These are phyloP conservation scores for Phaeotremella skinneri DNA, from an alignment of 768 basidiomycete species.

Conservation along the genomic window DNA sequence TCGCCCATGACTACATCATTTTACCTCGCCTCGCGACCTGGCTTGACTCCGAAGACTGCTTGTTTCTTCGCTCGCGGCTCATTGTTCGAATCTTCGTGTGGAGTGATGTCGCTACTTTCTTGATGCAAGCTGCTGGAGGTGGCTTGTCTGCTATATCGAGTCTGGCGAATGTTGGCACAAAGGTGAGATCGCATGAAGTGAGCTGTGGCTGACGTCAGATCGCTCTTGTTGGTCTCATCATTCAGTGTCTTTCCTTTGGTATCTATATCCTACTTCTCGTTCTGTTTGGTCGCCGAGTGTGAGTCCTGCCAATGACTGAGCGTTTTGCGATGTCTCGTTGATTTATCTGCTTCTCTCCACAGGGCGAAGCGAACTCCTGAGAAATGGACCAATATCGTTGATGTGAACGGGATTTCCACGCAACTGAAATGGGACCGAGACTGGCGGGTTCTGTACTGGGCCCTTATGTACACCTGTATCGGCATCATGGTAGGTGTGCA, in stretches of 20 bases:
- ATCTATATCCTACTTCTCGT: conserved; percentile 57
- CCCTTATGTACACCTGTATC: conserved; percentile 60
- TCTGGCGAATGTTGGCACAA: conserved; percentile 9
- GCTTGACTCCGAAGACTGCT: conserved; percentile 56
- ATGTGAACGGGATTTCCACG: too few relatives aligned
- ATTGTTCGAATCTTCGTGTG: conserved; percentile 63
- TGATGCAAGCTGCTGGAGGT: conserved; percentile 58
- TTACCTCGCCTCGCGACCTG: conserved; percentile 62
- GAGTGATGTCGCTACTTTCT: conserved; percentile 66
- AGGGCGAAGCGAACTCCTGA: conserved; percentile 54
- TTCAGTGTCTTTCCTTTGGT: conserved; percentile 58
- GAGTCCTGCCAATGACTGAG: too few relatives aligned
- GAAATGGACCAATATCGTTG: not conserved
- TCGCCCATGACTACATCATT: conserved; percentile 61
- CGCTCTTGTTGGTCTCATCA: conserved; percentile 61
- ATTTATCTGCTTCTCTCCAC: conserved; percentile 49
- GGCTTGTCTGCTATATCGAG: conserved; percentile 30
- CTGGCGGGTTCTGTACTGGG: conserved; percentile 62
- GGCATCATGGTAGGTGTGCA: conserved; percentile 62
- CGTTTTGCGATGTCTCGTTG: conserved; percentile 54
- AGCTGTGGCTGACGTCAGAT: conserved; percentile 38
- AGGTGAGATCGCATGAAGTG: conserved; percentile 10
- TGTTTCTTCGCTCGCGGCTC: conserved; percentile 57
- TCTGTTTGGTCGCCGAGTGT: conserved; percentile 59
- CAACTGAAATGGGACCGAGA: conserved; percentile 43